Evolutionary conservation across 2,329 filamentous ascomycete species (phyloP).

Genomic region (Cyphellophora europaea): DNA sequence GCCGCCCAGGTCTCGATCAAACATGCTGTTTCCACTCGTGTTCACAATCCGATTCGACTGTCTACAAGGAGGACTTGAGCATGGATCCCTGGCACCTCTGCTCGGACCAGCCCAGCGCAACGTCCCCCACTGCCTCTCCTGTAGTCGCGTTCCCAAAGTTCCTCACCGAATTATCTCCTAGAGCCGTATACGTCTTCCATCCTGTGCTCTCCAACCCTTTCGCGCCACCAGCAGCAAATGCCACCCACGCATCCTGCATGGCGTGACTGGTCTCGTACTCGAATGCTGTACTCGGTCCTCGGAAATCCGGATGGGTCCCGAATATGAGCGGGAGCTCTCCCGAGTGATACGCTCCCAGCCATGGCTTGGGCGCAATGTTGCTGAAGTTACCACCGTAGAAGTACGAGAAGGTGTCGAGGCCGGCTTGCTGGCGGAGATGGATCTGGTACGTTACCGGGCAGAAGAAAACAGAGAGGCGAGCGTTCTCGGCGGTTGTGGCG

Average conservation of each 20-base stretch:
- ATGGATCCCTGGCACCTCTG: neutral
- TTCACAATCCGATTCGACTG: no score
- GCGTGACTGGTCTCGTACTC: neutral
- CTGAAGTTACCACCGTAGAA: constrained; percentile 32
- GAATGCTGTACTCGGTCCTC: neutral
- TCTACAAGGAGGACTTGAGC: constrained; percentile 1
- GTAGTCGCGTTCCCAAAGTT: neutral
- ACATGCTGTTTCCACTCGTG: no score
- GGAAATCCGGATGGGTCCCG: constrained; percentile 21
- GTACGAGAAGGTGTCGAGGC: constrained; percentile 29
- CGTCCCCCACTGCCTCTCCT: neutral
- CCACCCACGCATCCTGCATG: neutral
- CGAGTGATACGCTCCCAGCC: constrained; percentile 33
- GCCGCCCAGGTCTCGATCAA: no score
- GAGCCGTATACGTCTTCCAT: neutral
- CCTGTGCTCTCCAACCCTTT: neutral
- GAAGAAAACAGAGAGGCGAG: constrained; percentile 14
- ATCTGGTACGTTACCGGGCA: constrained; percentile 23
- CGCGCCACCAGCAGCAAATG: neutral
- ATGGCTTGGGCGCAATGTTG: constrained; percentile 29
- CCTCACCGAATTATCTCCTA: neutral
- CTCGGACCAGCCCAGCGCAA: neutral
- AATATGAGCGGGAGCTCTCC: constrained; percentile 27
- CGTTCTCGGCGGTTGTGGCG: constrained; percentile 1
- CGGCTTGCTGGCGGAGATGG: constrained; percentile 19